Conservation (phyloP, 2,329 filamentous ascomycete species). For the Aspergillus sp. region DNA sequence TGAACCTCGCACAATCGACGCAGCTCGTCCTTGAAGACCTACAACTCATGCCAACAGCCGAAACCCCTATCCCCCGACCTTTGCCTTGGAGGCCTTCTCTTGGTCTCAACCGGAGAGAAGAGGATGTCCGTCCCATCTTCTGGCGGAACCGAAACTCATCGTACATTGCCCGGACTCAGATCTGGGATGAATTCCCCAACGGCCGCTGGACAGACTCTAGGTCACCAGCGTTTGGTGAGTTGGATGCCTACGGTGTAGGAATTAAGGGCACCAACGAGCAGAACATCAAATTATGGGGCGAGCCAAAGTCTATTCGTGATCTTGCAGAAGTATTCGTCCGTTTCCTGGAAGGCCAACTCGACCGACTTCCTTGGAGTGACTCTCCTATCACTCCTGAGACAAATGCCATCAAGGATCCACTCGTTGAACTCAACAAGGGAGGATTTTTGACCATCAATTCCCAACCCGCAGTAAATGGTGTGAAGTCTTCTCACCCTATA, state of each 20-base stretch:
- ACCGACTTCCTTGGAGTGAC: slow-evolving; percentile 91
- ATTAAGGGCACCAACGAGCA: slow-evolving; percentile 93
- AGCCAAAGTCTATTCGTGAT: slow-evolving; percentile 76
- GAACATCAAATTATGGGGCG: slow-evolving; percentile 92
- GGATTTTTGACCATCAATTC: slow-evolving; percentile 96
- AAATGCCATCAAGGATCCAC: slow-evolving; percentile 70
- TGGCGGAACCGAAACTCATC: slow-evolving; percentile 97
- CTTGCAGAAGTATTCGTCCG: slow-evolving; percentile 79
- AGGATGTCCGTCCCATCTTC: slow-evolving; percentile 97
- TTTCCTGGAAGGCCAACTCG: slow-evolving; percentile 78
- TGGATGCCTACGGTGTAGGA: slow-evolving; percentile 91
- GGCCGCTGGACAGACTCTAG: slow-evolving; percentile 97
- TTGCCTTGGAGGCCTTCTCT: slow-evolving; percentile 96
- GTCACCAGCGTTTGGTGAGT: slow-evolving; percentile 91
- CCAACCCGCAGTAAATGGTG: slow-evolving; percentile 89
- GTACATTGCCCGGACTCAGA: slow-evolving; percentile 91
- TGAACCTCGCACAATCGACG: slow-evolving; percentile 95
- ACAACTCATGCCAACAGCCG: slow-evolving; percentile 72
- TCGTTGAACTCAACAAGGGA: slow-evolving; percentile 79
- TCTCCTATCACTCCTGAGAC: slow-evolving; percentile 80
- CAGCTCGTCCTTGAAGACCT: slow-evolving; percentile 92
- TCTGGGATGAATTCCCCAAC: slow-evolving; percentile 99
- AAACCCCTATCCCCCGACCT: slow-evolving; percentile 80
- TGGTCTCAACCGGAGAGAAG: slow-evolving; percentile 79
- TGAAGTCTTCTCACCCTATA: slow-evolving; percentile 79